Evolutionary conservation across 2,329 filamentous ascomycete genomes (phyloP).

Genomic region (Neonectria faginata): DNA sequence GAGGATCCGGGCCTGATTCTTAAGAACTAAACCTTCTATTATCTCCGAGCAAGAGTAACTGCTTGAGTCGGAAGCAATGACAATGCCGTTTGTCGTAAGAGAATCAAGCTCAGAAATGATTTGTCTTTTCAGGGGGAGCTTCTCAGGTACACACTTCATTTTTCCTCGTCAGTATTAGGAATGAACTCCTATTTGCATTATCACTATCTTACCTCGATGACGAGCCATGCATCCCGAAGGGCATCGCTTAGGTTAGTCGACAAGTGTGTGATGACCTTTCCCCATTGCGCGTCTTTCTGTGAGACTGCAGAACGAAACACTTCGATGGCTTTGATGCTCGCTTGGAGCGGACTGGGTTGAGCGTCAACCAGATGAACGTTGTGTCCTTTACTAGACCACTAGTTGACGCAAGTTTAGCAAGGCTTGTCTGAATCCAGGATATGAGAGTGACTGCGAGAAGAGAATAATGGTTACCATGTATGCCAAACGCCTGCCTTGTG

Average conservation of each 20-base stretch:
- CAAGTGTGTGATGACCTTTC: slow-evolving; percentile 39
- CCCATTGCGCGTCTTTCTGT: slow-evolving; percentile 26
- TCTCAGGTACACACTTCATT: slow-evolving; percentile 56
- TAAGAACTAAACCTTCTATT: slow-evolving; percentile 51
- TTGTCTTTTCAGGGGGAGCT: slow-evolving; percentile 54
- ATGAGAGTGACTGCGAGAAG: no score
- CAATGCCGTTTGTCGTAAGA: slow-evolving; percentile 49
- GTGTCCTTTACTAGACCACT: slow-evolving; percentile 49
- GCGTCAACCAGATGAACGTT: slow-evolving; percentile 47
- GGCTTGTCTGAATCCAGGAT: no score
- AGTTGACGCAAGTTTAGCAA: neutral
- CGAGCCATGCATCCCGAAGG: slow-evolving; percentile 42
- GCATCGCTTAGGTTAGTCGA: slow-evolving; percentile 35
- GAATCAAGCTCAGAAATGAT: slow-evolving; percentile 55
- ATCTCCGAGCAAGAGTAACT: slow-evolving; percentile 59
- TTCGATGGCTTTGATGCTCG: slow-evolving; percentile 44
- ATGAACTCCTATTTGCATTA: fast-evolving
- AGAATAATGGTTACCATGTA: slow-evolving; percentile 43
- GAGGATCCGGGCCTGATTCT: slow-evolving; percentile 51
- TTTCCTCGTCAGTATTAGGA: slow-evolving; percentile 16
- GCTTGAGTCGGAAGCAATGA: slow-evolving; percentile 61
- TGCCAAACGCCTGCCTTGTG: slow-evolving; percentile 48
- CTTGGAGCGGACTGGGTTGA: slow-evolving; percentile 43
- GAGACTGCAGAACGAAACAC: slow-evolving; percentile 33
- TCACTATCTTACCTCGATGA: slow-evolving; percentile 40